Evolutionary conservation across 2,329 filamentous ascomycete genomes (phyloP), one percentile per base, ranked within the genome.

Genomic region (Corinectria fuckeliana): DNA sequence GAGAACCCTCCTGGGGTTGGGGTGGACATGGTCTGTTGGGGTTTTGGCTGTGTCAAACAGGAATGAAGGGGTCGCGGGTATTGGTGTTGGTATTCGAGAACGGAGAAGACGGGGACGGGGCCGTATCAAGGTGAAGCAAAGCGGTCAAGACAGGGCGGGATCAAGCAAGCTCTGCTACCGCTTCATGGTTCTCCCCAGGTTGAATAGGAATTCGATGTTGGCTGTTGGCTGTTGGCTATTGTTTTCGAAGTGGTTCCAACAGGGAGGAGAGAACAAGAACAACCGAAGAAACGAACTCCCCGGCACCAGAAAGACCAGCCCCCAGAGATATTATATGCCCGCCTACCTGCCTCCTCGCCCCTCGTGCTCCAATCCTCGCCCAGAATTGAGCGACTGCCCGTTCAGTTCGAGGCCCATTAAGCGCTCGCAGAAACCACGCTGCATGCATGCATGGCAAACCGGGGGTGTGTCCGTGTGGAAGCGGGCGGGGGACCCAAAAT

Each of bases 1-100:
- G 84, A 86, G 72, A 86, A 85, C 59, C 81, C 80, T 71, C 80
- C 81, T 20, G 78, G 71, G 56, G 75, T 76, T 55, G 73, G 70
- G n/a, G 77, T 69, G 28, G 78, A 76, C 79, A 81, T 81, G 34
- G 25, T 54, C 42, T 56, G 36, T 26, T 14, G 11, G 36, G 25
- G 6, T 39, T 42, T 42, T 42, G 18, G 52, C 65, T 67, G 63
- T 68, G 53, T 67, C 63, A 54, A 68, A 69, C 63, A 68, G 64
- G 60, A 71, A 71, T 68, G 67, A 63, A n/a, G 5, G 61, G 10
- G 41, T 34, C 39, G 49, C 21, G 23, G 53, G 28, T 49, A 14
- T 41, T n/a, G 42, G n/a, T 32, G 32, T 30, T 14, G 44, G 48
- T 21, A 30, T 38, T 42, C 8, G 20, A 48, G 39, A 14, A 13